Evolutionary conservation across 352 stramenopile genomes (phyloP).

Genomic region (Albugo laibachii): DNA sequence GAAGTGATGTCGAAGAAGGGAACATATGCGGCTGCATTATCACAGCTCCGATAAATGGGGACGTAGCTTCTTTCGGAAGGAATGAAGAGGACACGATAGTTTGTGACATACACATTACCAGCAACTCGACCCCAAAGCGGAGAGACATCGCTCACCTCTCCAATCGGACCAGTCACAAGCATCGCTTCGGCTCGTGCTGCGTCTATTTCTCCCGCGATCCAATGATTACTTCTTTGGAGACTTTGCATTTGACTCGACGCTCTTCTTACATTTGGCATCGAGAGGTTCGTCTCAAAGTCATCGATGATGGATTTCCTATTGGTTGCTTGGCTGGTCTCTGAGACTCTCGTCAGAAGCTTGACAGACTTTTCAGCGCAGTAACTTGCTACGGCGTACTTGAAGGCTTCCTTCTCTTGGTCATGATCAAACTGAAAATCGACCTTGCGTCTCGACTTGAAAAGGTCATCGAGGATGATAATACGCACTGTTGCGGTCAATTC

Average conservation of each 20-base stretch:
- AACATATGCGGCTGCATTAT: constrained; percentile 35
- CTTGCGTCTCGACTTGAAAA: constrained; percentile 25
- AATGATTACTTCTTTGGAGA: background rate
- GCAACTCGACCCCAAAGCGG: constrained; percentile 42
- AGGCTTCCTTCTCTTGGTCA: constrained; percentile 39
- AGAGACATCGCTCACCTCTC: constrained; percentile 32
- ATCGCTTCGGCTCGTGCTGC: background rate
- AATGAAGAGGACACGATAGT: constrained; percentile 59
- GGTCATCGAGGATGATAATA: constrained; percentile 28
- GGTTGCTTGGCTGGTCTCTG: background rate
- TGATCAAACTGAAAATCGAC: constrained; percentile 61
- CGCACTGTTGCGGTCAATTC: constrained; percentile 17
- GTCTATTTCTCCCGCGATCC: background rate
- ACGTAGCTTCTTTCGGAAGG: constrained; percentile 28
- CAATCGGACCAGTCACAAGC: constrained; percentile 25
- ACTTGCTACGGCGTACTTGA: constrained; percentile 31
- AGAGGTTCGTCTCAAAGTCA: background rate
- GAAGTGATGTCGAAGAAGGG: constrained; percentile 52
- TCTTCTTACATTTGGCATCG: background rate
- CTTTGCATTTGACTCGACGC: background rate
- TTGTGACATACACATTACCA: constrained; percentile 42
- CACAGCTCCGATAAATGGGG: constrained; percentile 12
- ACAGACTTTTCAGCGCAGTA: background rate
- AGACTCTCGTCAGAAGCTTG: background rate
- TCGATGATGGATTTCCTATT: background rate